These are phyloP conservation scores for Rhodotorula mucilaginosa DNA, from an alignment of 1,284 basidiomycete genomes.

Conservation along the genomic window DNA sequence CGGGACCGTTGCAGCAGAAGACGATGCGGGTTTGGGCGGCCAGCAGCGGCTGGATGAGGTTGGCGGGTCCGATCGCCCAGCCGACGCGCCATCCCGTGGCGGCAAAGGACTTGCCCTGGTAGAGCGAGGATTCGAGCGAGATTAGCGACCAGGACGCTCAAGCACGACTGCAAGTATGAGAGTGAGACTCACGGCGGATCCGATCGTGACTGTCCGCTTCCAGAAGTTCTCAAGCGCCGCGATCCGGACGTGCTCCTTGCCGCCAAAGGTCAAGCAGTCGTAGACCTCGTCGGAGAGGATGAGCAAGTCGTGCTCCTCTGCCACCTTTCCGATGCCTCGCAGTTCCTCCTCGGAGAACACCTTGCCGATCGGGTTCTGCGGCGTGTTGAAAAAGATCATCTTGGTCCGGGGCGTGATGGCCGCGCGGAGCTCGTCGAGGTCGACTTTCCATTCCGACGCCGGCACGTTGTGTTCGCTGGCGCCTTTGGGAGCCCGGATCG, in stretches of 20 bases:
- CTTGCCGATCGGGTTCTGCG: conserved; percentile 62
- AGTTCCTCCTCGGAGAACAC: conserved; percentile 84
- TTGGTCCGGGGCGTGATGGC: conserved; percentile 83
- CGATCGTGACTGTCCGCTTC: conserved; percentile 83
- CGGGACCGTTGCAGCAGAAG: conserved; percentile 61
- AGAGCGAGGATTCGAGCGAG: not conserved
- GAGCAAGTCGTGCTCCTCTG: conserved; percentile 87
- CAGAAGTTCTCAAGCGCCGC: conserved; percentile 75
- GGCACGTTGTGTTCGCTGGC: conserved; percentile 52
- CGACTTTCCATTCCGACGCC: conserved; percentile 75
- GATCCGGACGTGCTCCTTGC: conserved; percentile 75
- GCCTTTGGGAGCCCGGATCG: conserved; percentile 74
- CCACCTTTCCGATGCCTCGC: conserved; percentile 75
- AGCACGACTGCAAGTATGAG: not conserved
- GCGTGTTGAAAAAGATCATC: conserved; percentile 73
- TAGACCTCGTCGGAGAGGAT: conserved; percentile 98
- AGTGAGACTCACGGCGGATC: conserved; percentile 56
- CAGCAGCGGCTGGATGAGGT: conserved; percentile 79
- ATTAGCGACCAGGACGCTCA: not conserved
- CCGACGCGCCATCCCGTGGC: conserved; percentile 98
- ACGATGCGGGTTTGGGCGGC: conserved; percentile 91
- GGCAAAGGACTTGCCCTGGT: conserved; percentile 68
- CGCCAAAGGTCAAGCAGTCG: conserved; percentile 89
- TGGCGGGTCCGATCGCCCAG: conserved; percentile 84
- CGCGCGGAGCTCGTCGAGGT: conserved; percentile 75